Percentiles rank a stretch among this genome's conserved stretches.
Conservation (phyloP, 495 filamentous ascomycete genomes). For the Diplogelasinospora grovesii region DNA sequence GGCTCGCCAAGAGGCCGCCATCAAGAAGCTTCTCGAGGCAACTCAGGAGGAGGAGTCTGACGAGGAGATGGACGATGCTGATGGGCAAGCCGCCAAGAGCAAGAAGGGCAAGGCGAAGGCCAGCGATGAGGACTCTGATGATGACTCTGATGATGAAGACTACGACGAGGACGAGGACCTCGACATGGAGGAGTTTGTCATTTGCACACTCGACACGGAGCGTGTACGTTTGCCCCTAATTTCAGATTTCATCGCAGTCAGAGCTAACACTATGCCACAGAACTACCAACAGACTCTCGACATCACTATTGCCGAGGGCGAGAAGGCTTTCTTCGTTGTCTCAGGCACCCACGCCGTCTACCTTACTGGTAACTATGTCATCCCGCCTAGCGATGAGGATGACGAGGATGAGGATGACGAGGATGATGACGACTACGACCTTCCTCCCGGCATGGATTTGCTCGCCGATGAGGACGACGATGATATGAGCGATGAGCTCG, state of each 20-base stretch:
- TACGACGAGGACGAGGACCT: constrained; percentile 54
- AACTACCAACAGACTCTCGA: constrained; percentile 93
- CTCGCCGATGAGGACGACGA: constrained; percentile 53
- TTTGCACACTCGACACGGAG: constrained; percentile 90
- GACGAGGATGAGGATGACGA: constrained; percentile 52
- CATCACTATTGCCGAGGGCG: constrained; percentile 77
- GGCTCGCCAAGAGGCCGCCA: constrained; percentile 61
- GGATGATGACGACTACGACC: constrained; percentile 69
- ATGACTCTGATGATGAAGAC: constrained; percentile 52
- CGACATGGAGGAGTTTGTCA: constrained; percentile 75
- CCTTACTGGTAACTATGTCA: constrained; percentile 92
- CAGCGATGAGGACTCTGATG: constrained; percentile 50
- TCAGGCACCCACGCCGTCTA: constrained; percentile 82
- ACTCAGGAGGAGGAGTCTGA: constrained; percentile 51
- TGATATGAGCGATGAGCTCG: constrained; percentile 76
- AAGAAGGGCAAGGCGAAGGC: constrained; percentile 74
- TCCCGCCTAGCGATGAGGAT: constrained; percentile 46
- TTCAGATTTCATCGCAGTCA: neutral
- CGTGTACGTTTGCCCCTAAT: constrained; percentile 23
- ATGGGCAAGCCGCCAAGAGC: constrained; percentile 50
- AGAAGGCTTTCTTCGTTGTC: constrained; percentile 86
- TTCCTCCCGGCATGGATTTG: constrained; percentile 57
- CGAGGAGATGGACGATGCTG: constrained; percentile 56
- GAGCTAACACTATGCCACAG: constrained; percentile 37
- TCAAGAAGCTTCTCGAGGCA: constrained; percentile 64